phyloP scores from a whole-genome alignment of 169 alveolate genomes.

The Theileria parva region DNA sequence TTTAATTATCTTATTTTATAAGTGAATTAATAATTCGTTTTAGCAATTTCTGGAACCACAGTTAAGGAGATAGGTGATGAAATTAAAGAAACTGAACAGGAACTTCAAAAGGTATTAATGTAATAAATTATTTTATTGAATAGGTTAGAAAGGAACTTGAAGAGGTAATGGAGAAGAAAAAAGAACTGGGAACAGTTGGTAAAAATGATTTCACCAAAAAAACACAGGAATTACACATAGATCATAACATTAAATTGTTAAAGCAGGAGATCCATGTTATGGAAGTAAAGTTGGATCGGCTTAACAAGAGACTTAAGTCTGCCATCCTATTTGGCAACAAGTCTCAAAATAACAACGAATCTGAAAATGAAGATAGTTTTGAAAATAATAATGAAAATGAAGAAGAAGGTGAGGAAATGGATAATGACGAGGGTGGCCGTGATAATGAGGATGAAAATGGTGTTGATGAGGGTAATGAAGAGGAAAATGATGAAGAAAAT shows the following conservation, averaged over 20 bases:
- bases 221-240: slow-evolving; percentile 38
- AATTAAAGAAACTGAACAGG: slow-evolving; percentile 54
- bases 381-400: slow-evolving; percentile 10
- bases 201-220: slow-evolving; percentile 16
- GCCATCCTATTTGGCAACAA: slow-evolving; percentile 45
- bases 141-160: not conserved
- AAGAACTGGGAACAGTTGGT: slow-evolving; percentile 5
- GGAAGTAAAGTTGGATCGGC: slow-evolving; percentile 40
- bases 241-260: slow-evolving; percentile 62
- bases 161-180: not conserved
- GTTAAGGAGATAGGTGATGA: slow-evolving; percentile 45
- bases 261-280: slow-evolving; percentile 48
- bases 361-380: slow-evolving; percentile 18
- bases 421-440: slow-evolving; percentile 16
- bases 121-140: not conserved
- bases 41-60: slow-evolving; percentile 57
- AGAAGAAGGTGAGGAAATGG: not conserved
- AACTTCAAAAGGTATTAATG: slow-evolving; percentile 39
- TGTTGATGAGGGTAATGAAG: slow-evolving; percentile 13
- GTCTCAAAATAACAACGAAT: not conserved
- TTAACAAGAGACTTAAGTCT: slow-evolving; percentile 49
- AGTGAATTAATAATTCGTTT: not conserved
- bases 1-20: not conserved
- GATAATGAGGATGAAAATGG: slow-evolving; percentile 33
- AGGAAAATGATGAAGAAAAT: not conserved